phyloP scores from a whole-genome alignment of 2,329 filamentous ascomycete genomes.

The Trichoderma arundinaceum region DNA sequence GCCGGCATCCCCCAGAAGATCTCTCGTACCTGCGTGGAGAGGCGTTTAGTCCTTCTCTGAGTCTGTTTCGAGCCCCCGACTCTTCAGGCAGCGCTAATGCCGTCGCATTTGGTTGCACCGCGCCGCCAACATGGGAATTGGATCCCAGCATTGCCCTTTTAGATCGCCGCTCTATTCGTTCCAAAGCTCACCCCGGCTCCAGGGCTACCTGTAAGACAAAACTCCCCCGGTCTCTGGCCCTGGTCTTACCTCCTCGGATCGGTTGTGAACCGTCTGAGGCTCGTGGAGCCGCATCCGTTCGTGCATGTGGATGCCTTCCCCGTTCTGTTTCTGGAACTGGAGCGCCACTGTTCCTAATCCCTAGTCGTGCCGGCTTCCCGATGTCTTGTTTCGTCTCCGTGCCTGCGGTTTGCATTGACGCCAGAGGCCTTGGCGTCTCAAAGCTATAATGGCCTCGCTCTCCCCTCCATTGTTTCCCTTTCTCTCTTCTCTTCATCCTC shows the following conservation, averaged over 20 bases:
- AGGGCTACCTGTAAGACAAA: conserved; percentile 5
- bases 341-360: conserved; percentile 32
- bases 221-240: conserved; percentile 12
- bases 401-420: conserved; percentile 44
- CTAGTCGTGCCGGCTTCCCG: conserved; percentile 39
- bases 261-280: conserved; percentile 23
- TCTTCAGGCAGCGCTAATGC: conserved; percentile 28
- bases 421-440: conserved; percentile 49
- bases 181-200: conserved; percentile 8
- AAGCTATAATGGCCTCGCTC: conserved; percentile 39
- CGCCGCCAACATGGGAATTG: conserved; percentile 6
- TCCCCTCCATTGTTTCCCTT: conserved; percentile 39
- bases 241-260: conserved; percentile 15
- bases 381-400: conserved; percentile 43
- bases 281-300: conserved; percentile 15
- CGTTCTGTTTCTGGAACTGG: conserved; percentile 28
- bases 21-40: conserved; percentile 26
- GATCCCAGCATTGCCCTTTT: conserved; percentile 19
- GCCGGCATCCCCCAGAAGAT: conserved; percentile 12
- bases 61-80: conserved; percentile 25
- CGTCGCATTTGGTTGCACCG: conserved; percentile 17
- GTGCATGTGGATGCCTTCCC: conserved; percentile 20
- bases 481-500: conserved; percentile 43
- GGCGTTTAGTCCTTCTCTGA: conserved; percentile 7
- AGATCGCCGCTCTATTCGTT: not conserved